Evolutionary conservation across 495 filamentous ascomycete genomes (phyloP).

Genomic region (Annulohypoxylon bovei): DNA sequence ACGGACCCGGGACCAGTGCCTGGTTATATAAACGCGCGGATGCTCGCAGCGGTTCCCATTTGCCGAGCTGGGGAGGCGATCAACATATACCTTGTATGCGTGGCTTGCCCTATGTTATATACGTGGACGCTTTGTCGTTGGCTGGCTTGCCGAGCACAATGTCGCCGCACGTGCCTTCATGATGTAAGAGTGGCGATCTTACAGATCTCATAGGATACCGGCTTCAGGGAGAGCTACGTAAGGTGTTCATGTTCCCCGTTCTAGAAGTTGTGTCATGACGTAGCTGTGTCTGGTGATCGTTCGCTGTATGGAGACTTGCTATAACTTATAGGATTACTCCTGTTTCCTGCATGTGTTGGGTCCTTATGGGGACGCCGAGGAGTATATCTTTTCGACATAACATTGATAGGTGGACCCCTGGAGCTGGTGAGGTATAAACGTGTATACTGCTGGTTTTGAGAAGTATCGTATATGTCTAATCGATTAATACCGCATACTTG

Average conservation of each 20-base stretch:
- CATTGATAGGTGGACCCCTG: neutral
- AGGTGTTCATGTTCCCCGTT: slow-evolving; percentile 19
- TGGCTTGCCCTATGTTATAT: neutral
- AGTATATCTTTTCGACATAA: neutral
- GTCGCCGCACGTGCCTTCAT: slow-evolving; percentile 9
- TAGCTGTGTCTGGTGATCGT: neutral
- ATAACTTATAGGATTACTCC: neutral
- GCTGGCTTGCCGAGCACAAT: neutral
- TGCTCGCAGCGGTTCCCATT: neutral
- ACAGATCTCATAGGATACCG: neutral
- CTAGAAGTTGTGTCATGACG: slow-evolving; percentile 10
- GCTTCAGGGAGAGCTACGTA: neutral
- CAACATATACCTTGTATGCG: neutral
- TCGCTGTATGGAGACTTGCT: neutral
- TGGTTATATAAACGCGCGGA: neutral
- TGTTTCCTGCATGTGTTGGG: neutral
- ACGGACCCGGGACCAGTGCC: neutral
- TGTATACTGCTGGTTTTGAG: neutral
- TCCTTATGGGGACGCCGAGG: neutral
- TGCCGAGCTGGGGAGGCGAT: neutral
- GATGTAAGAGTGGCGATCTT: slow-evolving; percentile 9
- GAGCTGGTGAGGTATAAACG: neutral
- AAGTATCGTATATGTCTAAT: neutral
- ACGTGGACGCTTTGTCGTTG: slow-evolving; percentile 9
- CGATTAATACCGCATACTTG: neutral